Base-by-base conservation (phyloP, 352 stramenopile genomes). In the Phytopythium cucurbitacearum region DNA sequence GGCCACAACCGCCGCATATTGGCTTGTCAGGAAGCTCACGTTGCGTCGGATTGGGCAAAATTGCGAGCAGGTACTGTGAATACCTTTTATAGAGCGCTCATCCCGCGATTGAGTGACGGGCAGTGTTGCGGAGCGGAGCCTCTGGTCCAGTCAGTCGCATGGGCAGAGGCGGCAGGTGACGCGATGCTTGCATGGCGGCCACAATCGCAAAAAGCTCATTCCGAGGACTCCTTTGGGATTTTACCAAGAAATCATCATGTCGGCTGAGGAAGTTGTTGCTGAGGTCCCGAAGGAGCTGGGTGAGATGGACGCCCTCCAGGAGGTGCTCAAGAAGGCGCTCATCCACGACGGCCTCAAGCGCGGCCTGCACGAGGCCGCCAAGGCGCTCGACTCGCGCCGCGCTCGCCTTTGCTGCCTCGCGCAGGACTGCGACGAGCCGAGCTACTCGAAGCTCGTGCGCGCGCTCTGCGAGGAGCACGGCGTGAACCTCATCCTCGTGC, bases 401-500 rank as follows among this genome's bases (percentile, higher is more conserved):
- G 97, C 97, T 41, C 95, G 97, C 65, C 87, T 99, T 47, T 99
- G 98, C 88, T 99, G 95, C 78, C 91, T 99, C 45, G 91, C 97
- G 60, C 97, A 99, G 79, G 96, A 99, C 85, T 99, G 97, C 87
- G 97, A 99, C 76, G 98, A 99, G 74, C 95, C 96, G 47, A 98
- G 97, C 76, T 99, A 99, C 95, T 98, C 94, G 71, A 98, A 98
- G 84, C 89, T 99, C 65, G 97, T 99, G 65, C 95, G 96, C 65
- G 97, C 96, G 52, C 77, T 97, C 57, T 97, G 90, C 78, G 84
- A 95, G 62, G 87, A 97, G 73, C 87, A 96, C 76, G 84, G 90
- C 69, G 88, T 97, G 67, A 95, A 96, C 80, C 86, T 97, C 72
- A 96, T 97, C 67, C 80, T 96, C 64, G 87, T 97, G 50, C 85